A percentile compares a stretch with the other conserved stretches of the same genome.
phyloP scores from a whole-genome alignment of 2,329 filamentous ascomycete species.

The Dactylella cylindrospora region DNA sequence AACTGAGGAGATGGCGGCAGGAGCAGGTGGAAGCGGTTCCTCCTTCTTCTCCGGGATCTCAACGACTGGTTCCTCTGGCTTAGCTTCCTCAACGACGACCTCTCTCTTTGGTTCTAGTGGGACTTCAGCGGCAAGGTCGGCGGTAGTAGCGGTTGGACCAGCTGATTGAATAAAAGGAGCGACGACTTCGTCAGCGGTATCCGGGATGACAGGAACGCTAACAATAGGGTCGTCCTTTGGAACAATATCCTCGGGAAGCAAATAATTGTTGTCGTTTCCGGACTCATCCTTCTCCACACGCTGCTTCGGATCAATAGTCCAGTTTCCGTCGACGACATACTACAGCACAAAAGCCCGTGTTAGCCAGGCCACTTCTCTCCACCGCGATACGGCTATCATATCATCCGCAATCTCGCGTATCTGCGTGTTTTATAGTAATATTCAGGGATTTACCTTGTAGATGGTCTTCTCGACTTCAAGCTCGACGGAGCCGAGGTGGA shows the following conservation, averaged over 20 bases:
- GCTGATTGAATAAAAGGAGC: slow-evolving; percentile 49
- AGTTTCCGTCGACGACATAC: slow-evolving; percentile 94
- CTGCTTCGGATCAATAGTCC: slow-evolving; percentile 78
- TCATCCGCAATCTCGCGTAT: slow-evolving; percentile 21
- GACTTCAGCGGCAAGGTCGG: slow-evolving; percentile 67
- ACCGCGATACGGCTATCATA: slow-evolving; percentile 17
- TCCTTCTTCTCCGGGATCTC: slow-evolving; percentile 9
- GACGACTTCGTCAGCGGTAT: slow-evolving; percentile 16
- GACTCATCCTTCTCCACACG: slow-evolving; percentile 79
- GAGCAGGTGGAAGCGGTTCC: slow-evolving; percentile 27
- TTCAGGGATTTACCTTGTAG: slow-evolving; percentile 77
- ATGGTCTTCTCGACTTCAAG: slow-evolving; percentile 71
- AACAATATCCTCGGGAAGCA: slow-evolving; percentile 70
- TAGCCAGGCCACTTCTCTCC: slow-evolving; percentile 7
- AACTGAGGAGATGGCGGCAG: slow-evolving; percentile 65
- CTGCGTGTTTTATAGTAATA: slow-evolving; percentile 9
- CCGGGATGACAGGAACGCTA: slow-evolving; percentile 54
- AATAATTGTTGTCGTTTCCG: slow-evolving; percentile 90
- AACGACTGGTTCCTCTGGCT: slow-evolving; percentile 45
- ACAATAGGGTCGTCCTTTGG: slow-evolving; percentile 51
- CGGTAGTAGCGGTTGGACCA: slow-evolving; percentile 68
- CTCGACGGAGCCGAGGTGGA: slow-evolving; percentile 71
- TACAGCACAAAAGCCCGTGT: slow-evolving; percentile 53
- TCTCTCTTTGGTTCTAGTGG: slow-evolving; percentile 61
- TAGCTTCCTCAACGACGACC: slow-evolving; percentile 48